Evolutionary conservation across 768 basidiomycete species (phyloP).

Genomic region (Boletus patriciae): DNA sequence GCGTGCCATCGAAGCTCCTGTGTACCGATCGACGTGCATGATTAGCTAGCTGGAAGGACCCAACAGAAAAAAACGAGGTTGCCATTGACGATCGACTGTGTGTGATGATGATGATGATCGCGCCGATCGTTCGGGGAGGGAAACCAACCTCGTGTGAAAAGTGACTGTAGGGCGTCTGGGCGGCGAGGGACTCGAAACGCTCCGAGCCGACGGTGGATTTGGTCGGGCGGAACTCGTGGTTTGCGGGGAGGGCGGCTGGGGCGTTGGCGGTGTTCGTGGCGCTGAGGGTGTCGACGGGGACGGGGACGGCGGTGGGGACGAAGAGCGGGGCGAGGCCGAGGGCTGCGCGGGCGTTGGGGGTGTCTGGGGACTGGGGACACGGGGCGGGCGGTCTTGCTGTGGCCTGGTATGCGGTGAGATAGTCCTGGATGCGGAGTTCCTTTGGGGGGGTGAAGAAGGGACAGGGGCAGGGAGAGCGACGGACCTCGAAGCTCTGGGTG

Average conservation of each 20-base stretch:
- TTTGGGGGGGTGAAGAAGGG: slow-evolving; percentile 21
- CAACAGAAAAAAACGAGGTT: slow-evolving; percentile 1
- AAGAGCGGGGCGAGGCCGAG: slow-evolving; percentile 53
- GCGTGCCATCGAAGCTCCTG: slow-evolving; percentile 48
- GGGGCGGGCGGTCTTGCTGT: slow-evolving; percentile 51
- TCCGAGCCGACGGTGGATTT: slow-evolving; percentile 19
- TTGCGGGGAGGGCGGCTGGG: slow-evolving; percentile 15
- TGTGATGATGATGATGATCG: neutral
- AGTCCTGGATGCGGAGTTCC: slow-evolving; percentile 59
- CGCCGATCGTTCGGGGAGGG: neutral
- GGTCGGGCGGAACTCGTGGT: slow-evolving; percentile 31
- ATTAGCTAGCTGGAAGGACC: slow-evolving; percentile 11
- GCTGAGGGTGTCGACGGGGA: slow-evolving; percentile 1
- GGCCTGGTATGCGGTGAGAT: slow-evolving; percentile 46
- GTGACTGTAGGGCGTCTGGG: slow-evolving; percentile 35
- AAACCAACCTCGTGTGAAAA: slow-evolving; percentile 46
- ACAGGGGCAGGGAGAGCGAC: neutral
- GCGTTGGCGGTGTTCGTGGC: neutral
- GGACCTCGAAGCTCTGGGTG: slow-evolving; percentile 29
- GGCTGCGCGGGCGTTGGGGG: slow-evolving; percentile 41
- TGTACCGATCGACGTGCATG: slow-evolving; percentile 13
- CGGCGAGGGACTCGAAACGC: slow-evolving; percentile 40
- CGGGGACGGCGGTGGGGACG: slow-evolving; percentile 38
- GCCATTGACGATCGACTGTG: neutral
- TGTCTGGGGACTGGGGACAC: slow-evolving; percentile 48